Percentiles rank a stretch among this genome's conserved stretches.
Evolutionary conservation across 352 stramenopile genomes (phyloP).

Genomic region (Pythium grandisporangium): DNA sequence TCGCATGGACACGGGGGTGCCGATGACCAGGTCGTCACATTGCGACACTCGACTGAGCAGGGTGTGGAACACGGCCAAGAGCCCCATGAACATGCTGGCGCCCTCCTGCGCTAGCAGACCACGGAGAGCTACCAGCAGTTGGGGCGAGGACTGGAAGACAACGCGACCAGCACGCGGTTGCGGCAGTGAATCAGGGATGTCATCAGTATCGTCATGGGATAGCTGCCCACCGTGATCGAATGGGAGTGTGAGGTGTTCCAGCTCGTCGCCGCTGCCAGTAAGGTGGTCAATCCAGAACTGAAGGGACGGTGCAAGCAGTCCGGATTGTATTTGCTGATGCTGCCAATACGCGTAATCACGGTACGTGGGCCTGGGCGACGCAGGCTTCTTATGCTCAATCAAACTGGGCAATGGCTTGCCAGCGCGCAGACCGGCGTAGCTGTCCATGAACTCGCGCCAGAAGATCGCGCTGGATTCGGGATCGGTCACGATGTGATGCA

Average conservation of each 20-base stretch:
- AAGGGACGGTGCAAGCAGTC: constrained; percentile 19
- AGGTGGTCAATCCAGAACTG: constrained; percentile 41
- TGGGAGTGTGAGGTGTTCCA: constrained; percentile 25
- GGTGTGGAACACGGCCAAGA: constrained; percentile 35
- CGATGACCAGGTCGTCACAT: constrained; percentile 37
- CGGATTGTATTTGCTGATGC: constrained; percentile 20
- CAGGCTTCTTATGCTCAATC: too few relatives aligned
- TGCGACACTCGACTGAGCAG: constrained; percentile 26
- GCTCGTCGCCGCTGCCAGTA: constrained; percentile 4
- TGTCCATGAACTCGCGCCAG: constrained; percentile 24
- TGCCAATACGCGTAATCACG: constrained; percentile 43
- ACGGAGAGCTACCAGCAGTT: constrained; percentile 19
- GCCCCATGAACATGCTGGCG: constrained; percentile 35
- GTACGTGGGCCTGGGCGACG: too few relatives aligned
- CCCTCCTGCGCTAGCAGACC: constrained; percentile 22
- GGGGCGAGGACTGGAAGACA: constrained; percentile 22
- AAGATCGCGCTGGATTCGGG: constrained; percentile 31
- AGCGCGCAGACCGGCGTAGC: constrained; percentile 11
- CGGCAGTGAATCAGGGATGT: too few relatives aligned
- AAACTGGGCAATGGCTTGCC: too few relatives aligned
- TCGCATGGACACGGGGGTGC: constrained; percentile 23
- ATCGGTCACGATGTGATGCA: constrained; percentile 53
- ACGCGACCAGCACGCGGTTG: constrained; percentile 13
- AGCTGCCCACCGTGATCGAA: constrained; percentile 14
- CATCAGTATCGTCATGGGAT: constrained; percentile 2